These are phyloP conservation scores for Niebla homalea DNA, from an alignment of 495 filamentous ascomycete genomes.

Conservation along the genomic window DNA sequence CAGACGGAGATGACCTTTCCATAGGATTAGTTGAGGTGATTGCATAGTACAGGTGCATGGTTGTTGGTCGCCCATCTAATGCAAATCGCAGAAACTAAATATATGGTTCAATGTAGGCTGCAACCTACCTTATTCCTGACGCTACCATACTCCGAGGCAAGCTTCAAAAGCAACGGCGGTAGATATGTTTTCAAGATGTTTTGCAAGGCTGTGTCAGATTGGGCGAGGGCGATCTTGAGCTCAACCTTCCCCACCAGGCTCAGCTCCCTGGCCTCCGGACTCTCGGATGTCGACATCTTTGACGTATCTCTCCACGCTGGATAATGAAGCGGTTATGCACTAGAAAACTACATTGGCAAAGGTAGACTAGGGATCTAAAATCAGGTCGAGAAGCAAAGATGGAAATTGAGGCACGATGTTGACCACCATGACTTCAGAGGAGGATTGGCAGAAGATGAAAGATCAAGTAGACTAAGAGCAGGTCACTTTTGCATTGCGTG, in stretches of 20 bases:
- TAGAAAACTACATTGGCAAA: too few species aligned
- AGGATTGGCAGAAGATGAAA: too few species aligned
- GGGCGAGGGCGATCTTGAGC: slow-evolving; percentile 72
- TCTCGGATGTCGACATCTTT: slow-evolving; percentile 6
- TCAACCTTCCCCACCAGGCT: slow-evolving; percentile 81
- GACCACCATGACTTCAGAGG: too few species aligned
- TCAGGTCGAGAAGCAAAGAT: too few species aligned
- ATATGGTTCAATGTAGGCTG: not conserved
- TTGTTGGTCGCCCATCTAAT: not conserved
- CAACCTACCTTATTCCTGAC: slow-evolving; percentile 67
- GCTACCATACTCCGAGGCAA: slow-evolving; percentile 60
- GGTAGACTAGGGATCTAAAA: too few species aligned
- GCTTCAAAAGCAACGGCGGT: slow-evolving; percentile 70
- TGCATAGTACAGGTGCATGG: not conserved
- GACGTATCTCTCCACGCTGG: too few species aligned
- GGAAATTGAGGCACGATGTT: too few species aligned
- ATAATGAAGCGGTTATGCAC: too few species aligned
- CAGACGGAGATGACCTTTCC: slow-evolving; percentile 51
- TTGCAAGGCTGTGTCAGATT: slow-evolving; percentile 71
- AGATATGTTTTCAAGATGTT: slow-evolving; percentile 64
- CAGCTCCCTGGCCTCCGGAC: slow-evolving; percentile 59
- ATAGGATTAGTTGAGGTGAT: not conserved
- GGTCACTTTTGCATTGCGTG: too few species aligned
- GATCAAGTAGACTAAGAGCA: too few species aligned
- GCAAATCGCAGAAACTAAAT: too few species aligned